These are phyloP conservation scores for Coniella vitis DNA, from an alignment of 2,329 filamentous ascomycete genomes.

Conservation along the genomic window DNA sequence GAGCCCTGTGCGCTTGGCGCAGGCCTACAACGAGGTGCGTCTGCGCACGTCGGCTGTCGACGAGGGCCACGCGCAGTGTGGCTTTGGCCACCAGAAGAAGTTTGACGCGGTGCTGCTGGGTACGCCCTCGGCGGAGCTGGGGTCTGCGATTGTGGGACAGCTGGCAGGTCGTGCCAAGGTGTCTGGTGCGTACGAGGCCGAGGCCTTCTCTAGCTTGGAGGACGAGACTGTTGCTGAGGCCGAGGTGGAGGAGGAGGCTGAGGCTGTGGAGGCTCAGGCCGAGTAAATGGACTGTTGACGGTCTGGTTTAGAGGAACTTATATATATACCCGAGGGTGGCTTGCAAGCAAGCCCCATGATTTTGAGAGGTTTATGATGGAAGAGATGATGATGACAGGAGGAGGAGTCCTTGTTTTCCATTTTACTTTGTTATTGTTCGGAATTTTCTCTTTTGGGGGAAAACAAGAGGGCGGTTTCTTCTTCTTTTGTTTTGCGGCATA, in stretches of 20 bases:
- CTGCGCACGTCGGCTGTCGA: slow-evolving; percentile 50
- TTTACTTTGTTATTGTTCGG: no score
- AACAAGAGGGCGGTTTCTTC: no score
- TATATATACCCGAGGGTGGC: no score
- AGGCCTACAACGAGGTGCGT: slow-evolving; percentile 59
- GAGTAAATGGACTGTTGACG: not conserved
- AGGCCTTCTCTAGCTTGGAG: slow-evolving; percentile 14
- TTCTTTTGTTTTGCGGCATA: not conserved
- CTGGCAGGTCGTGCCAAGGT: slow-evolving; percentile 16
- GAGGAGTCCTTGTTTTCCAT: no score
- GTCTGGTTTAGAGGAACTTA: no score
- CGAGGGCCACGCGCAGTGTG: slow-evolving; percentile 19
- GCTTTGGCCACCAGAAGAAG: slow-evolving; percentile 16
- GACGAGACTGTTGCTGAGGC: not conserved
- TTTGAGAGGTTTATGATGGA: no score
- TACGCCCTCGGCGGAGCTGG: slow-evolving; percentile 1
- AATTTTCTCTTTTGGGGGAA: no score
- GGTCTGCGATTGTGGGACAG: slow-evolving; percentile 7
- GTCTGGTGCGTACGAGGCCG: slow-evolving; percentile 15
- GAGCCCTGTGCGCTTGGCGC: slow-evolving; percentile 33
- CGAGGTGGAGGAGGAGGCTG: not conserved
- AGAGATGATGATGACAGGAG: no score
- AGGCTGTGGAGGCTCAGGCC: not conserved
- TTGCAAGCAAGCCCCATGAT: no score
- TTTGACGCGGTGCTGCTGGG: slow-evolving; percentile 13